Base-by-base conservation (phyloP, 106 monocot species). In the Amphibolis antarctica region DNA sequence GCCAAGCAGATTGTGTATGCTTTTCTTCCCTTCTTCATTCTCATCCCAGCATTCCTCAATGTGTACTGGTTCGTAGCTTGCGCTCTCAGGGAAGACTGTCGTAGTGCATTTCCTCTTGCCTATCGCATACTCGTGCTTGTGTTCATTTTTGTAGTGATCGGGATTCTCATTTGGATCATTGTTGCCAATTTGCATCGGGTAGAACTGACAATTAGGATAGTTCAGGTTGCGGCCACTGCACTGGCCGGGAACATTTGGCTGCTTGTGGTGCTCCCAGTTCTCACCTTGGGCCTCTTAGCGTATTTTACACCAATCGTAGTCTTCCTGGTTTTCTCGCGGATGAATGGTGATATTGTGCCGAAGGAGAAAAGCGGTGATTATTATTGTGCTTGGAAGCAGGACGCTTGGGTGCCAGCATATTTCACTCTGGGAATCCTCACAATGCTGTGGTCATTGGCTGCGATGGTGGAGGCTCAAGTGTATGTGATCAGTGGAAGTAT, bases 11-110 rank as follows among this genome's bases (percentile, higher is more conserved):
- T 88, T 5, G 68, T 93, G 19, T 93, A 93, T 64, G 59, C 60
- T 10, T 62, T 54, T 50, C 31, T 88, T 29, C 93, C 93, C 22
- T 88, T 93, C 79, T 86, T 93, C 65, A 50, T 93, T 49, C 56
- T 88, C 65, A 63, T 65, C 44, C 88, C 85, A 1, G 47, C 71
- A 20, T 80, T 77, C 71, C 59, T 88, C 68, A 86, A 93, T 53
- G 48, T 75, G 30, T 93, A 85, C 77, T 88, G 93, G 93, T 93
- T 93, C 74, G 83, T 77, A 61, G 78, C 77, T 50, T 93, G 93
- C 66, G 18, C 71, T 0, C 22, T 88, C 22, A 56, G 62, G 46
- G 14, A 28, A 24, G 28, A 44, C 1, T 86, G 93, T 66, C 59
- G 68, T 46, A 21, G 55, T 9, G n/a, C 64, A 3, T 83, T 88